Base-by-base conservation (phyloP, 2,329 filamentous ascomycete species). In the Lachnellula hyalina region DNA sequence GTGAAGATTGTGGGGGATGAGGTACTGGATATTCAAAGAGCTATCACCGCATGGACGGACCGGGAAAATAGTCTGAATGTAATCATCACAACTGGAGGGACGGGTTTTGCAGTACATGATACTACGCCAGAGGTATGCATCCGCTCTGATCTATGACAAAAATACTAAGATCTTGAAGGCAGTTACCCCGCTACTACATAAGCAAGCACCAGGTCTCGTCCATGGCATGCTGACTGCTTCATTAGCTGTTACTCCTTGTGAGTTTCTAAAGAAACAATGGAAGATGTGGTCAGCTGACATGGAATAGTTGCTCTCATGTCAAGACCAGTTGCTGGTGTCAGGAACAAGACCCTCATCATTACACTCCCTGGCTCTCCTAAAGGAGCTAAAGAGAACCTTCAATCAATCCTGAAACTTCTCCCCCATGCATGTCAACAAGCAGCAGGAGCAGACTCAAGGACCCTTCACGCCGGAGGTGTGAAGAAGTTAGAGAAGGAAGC, bases 361-460 rank as follows among this genome's bases (percentile, higher is more conserved):
- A 99, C 94, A 0, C 76, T 99, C 3, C 94, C 94, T 0, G 94
- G 94, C 1, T 97, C 93, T 0, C 94, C 94, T 0, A 97, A 97
- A 70, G 94, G 92, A 1, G 94, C 94, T 8, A 89, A 85, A 66
- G 94, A 99, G 74, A 99, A 97, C 67, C 80, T 99, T 0, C 85
- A 94, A 67, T 86, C 92, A 1, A 78, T 99, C 6, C 75, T 99
- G 58, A 95, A 91, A 68, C 84, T 93, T n/a, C 74, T 99, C 5
- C 92, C 93, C 0, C 94, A 99, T 72, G 94, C 94, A n/a, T 99
- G 94, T 63, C 75, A 89, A 7, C 93, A 97, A 74, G 89, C 90
- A 28, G 84, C 88, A 0, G 94, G 93, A 1, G 85, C 83, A 14
- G 84, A 96, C 67, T 97, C 94, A 0, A 81, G 94, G 62, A 71